Evolutionary conservation across 441 rosid species (phyloP), one percentile per base, ranked within the genome.

Genomic region (Eutrema salsugineum): DNA sequence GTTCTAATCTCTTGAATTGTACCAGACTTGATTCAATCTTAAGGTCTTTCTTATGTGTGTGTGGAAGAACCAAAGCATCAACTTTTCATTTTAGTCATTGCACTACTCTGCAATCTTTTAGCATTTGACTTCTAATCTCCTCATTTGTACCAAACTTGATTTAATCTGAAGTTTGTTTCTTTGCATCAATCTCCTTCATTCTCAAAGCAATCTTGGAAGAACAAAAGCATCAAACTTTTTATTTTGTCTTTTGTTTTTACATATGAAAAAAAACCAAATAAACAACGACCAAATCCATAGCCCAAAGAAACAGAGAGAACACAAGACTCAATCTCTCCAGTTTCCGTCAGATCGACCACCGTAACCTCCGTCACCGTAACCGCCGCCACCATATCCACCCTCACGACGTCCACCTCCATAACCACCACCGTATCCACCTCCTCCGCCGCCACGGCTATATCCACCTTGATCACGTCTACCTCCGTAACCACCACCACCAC

Each of bases 311-410:
- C 43, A 65, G n/a, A 66, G n/a, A 66, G 22, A 33, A 57, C 12
- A 39, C 20, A 59, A 58, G 20, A 4, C 24, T 55, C 57, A 82
- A 53, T 22, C 79, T 78, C 88, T 85, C 96, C 96, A 88, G 83
- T 3, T 82, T 1, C 87, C 90, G 0, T 85, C 90, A 44, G 78
- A 61, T 32, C 74, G n/a, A 22, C 77, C 77, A 51, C 78, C 40
- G 1, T 85, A 76, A 4, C 66, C 88, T 38, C 39, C 59, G 2
- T 87, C 72, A 15, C 71, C 63, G 6, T 57, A 56, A 14, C 73
- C 66, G 0, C 71, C 71, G 12, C 63, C 68, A 19, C 62, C 56
- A 0, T 85, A 77, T 6, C 66, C 88, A 40, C 88, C 89, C 1
- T 90, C 76, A 27, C 76, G 63, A 35, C 78, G 83, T 1, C 78